Conservation (phyloP, 768 basidiomycete species). For the Paxillus involutus region DNA sequence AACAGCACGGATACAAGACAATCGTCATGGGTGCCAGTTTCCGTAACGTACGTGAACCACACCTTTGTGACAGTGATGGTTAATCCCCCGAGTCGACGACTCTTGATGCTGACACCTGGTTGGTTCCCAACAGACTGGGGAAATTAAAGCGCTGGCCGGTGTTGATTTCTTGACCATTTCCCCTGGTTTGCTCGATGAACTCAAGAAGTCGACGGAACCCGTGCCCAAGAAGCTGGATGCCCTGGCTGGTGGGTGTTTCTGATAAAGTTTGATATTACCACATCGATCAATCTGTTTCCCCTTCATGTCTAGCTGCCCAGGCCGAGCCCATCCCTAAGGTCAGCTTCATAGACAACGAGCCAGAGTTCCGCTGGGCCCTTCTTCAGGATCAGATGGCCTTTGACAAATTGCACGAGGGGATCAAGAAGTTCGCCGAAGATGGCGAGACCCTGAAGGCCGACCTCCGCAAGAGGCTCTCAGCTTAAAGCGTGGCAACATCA, state of each 20-base stretch:
- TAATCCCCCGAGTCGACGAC: constrained; percentile 3
- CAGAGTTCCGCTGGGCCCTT: constrained; percentile 94
- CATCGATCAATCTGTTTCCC: neutral
- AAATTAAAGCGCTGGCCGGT: constrained; percentile 94
- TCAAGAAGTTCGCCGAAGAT: constrained; percentile 97
- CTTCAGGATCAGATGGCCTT: constrained; percentile 97
- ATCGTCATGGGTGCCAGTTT: constrained; percentile 99
- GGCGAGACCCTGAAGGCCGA: constrained; percentile 84
- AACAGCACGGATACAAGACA: constrained; percentile 96
- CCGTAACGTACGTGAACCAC: constrained; percentile 75
- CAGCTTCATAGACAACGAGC: constrained; percentile 85
- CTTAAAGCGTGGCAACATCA: constrained; percentile 4
- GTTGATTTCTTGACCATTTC: constrained; percentile 98
- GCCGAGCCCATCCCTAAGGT: constrained; percentile 74
- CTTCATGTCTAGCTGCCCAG: constrained; percentile 42
- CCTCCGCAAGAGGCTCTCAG: constrained; percentile 63
- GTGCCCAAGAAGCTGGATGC: constrained; percentile 88
- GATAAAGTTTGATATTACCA: constrained; percentile 8
- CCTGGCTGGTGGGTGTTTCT: constrained; percentile 46
- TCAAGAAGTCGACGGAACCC: constrained; percentile 72
- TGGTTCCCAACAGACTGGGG: constrained; percentile 57
- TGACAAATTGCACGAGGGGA: constrained; percentile 97
- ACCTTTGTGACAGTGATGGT: neutral
- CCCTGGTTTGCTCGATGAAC: constrained; percentile 87
- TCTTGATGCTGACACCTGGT: constrained; percentile 2